Base-by-base conservation (phyloP, 2,329 filamentous ascomycete species). In the Ascomycota sp. region DNA sequence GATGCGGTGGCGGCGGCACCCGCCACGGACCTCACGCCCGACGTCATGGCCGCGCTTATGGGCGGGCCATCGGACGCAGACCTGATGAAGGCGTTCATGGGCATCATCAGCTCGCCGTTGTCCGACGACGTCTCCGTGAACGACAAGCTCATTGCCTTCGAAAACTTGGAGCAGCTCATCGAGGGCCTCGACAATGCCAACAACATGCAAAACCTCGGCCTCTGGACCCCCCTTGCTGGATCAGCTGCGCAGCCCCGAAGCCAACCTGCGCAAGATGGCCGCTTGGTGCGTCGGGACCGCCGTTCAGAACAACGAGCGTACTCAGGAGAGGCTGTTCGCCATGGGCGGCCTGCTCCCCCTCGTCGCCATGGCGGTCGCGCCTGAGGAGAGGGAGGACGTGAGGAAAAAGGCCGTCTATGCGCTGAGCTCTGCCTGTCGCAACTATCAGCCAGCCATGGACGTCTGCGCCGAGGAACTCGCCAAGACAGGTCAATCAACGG, bases 111-210 rank as follows among this genome's bases (percentile, higher is more conserved):
- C 8, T 69, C 71, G 12, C 39, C 56, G 1, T 61, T 67, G 41
- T 57, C 70, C 7, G 64, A 75, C 8, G 64, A 75, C 33, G 58
- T 76, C 32, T 65, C 69, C 4, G 61, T 86, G 29, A 75, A 82
- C 26, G 69, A 81, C 53, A 82, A 80, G 51, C 55, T 91, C 31
- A 68, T 74, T 33, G 85, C 85, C 23, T 91, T 92, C 53, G 85
- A 93, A 65, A 93, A 94, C 57, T 77, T 94, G 37, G 85, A 93
- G 57, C 81, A 92, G 52, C 62, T 93, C 34, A 76, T 94, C 43
- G 83, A 94, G 59, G 73, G 69, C 37, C 71, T 95, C 42, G 89
- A 98, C 62, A 98, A 98, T 51, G 86, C 89, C 34, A 98, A 95
- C 61, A 91, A 94, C 55, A 68, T 98, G 41, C 73, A 73, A 39